Conservation (phyloP, 2,329 filamentous ascomycete genomes). For the Pseudopithomyces maydicus region DNA sequence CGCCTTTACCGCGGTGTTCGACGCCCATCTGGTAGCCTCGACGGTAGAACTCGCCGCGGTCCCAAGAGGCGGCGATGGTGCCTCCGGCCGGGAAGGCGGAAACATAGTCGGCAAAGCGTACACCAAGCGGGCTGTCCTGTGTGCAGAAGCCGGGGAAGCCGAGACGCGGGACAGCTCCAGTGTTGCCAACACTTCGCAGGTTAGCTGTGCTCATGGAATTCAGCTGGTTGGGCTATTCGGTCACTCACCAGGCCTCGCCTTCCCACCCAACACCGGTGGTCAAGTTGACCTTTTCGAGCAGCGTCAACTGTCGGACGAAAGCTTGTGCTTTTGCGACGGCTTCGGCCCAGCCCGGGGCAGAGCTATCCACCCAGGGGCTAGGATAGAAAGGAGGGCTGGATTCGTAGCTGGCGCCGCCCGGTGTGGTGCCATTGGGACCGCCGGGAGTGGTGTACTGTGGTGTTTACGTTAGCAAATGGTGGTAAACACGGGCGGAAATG, state of each 20-base stretch:
- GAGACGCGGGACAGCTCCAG: conserved; percentile 70
- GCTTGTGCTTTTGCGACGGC: conserved; percentile 76
- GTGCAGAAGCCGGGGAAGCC: conserved; percentile 77
- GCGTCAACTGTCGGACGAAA: conserved; percentile 82
- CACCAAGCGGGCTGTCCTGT: conserved; percentile 83
- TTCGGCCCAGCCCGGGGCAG: conserved; percentile 70
- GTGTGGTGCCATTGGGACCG: conserved; percentile 24
- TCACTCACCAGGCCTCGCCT: conserved; percentile 34
- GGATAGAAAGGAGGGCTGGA: conserved; percentile 74
- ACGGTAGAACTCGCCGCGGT: conserved; percentile 70
- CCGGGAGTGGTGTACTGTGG: conserved; percentile 32
- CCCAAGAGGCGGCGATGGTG: conserved; percentile 83
- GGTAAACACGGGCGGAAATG: conserved; percentile 24
- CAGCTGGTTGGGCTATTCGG: not conserved
- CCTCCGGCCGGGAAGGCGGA: conserved; percentile 81
- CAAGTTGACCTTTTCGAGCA: conserved; percentile 90
- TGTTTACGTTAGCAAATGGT: conserved; percentile 31
- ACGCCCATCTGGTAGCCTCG: conserved; percentile 75
- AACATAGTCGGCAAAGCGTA: conserved; percentile 78
- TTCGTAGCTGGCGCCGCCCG: conserved; percentile 31
- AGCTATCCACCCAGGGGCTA: conserved; percentile 81
- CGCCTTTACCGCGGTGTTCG: conserved; percentile 76
- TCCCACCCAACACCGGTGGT: conserved; percentile 85
- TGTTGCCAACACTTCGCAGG: conserved; percentile 68
- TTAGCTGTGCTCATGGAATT: not conserved